Percentiles rank a stretch among this genome's conserved stretches.
These are phyloP conservation scores for Nidularia sp. DNA, from an alignment of 768 basidiomycete species.

Conservation along the genomic window DNA sequence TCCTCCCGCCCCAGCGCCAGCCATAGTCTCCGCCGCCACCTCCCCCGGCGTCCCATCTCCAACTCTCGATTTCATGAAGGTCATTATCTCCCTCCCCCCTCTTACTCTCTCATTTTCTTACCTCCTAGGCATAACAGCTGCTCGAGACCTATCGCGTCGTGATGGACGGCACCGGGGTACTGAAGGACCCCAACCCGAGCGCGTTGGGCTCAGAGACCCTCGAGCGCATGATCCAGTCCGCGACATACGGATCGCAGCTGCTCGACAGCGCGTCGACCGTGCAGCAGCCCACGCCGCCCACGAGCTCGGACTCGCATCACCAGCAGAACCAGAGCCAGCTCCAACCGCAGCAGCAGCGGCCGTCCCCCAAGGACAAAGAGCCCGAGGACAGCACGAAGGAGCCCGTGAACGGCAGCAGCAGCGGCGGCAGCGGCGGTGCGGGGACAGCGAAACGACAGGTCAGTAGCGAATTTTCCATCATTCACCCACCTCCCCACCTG, in stretches of 20 bases:
- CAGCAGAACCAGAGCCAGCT: no score
- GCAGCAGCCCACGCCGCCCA: conserved; percentile 6
- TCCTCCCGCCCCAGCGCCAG: conserved; percentile 1
- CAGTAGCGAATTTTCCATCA: not conserved
- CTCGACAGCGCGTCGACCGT: conserved; percentile 25
- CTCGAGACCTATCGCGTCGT: conserved; percentile 24
- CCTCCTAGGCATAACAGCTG: conserved; percentile 8
- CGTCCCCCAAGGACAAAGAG: conserved; percentile 7
- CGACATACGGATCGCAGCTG: conserved; percentile 37
- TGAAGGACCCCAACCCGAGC: conserved; percentile 2
- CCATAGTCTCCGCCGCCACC: conserved; percentile 1
- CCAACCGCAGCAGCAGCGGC: not conserved
- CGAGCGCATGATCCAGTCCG: conserved; percentile 39
- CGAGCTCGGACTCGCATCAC: not conserved
- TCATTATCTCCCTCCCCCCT: conserved; percentile 4
- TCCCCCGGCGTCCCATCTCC: conserved; percentile 5
- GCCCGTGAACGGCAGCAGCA: conserved; percentile 1
- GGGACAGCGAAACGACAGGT: conserved; percentile 9
- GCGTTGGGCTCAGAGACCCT: conserved; percentile 18
- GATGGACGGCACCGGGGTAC: conserved; percentile 18
- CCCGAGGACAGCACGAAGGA: conserved; percentile 2
- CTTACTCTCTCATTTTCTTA: not conserved
- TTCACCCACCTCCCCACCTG: not conserved
- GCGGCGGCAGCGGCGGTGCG: no score
- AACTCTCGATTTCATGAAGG: conserved; percentile 24